Percentiles rank a stretch among this genome's conserved stretches.
These are phyloP conservation scores for Neckera pumila DNA, from an alignment of 225 moss, liverwort and hornwort species.

Conservation along the genomic window DNA sequence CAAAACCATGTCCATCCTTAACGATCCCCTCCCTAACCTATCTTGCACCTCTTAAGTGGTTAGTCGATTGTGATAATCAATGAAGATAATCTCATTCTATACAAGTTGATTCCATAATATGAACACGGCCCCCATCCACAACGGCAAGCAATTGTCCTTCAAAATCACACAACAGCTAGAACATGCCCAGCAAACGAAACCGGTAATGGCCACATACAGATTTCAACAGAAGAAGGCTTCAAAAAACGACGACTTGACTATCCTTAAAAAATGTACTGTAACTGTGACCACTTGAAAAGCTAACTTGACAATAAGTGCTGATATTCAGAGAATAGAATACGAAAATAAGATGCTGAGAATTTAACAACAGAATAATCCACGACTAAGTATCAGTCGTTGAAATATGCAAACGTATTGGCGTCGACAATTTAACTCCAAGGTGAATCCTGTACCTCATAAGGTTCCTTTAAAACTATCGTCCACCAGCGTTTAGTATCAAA, in stretches of 20 bases:
- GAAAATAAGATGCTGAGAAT: neutral
- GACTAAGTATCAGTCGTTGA: neutral
- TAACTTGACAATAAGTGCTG: neutral
- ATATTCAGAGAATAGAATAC: neutral
- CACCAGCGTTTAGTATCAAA: slow-evolving; percentile 69
- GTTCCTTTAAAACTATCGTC: slow-evolving; percentile 64
- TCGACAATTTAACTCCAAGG: neutral
- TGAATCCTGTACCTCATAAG: slow-evolving; percentile 66
- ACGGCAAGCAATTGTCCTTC: neutral
- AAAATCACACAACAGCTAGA: neutral
- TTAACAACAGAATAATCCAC: neutral
- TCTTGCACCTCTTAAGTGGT: neutral
- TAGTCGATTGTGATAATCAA: neutral
- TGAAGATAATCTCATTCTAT: neutral
- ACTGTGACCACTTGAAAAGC: neutral
- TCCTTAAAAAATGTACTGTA: neutral
- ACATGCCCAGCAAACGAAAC: neutral
- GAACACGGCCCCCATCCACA: neutral
- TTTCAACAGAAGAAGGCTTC: neutral
- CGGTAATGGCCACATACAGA: neutral
- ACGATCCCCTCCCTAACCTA: neutral
- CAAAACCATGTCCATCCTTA: neutral
- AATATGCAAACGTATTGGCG: neutral
- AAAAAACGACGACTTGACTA: neutral
- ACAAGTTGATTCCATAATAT: neutral